Evolutionary conservation across 495 filamentous ascomycete genomes (phyloP).

Genomic region (Xylaria intraflava): DNA sequence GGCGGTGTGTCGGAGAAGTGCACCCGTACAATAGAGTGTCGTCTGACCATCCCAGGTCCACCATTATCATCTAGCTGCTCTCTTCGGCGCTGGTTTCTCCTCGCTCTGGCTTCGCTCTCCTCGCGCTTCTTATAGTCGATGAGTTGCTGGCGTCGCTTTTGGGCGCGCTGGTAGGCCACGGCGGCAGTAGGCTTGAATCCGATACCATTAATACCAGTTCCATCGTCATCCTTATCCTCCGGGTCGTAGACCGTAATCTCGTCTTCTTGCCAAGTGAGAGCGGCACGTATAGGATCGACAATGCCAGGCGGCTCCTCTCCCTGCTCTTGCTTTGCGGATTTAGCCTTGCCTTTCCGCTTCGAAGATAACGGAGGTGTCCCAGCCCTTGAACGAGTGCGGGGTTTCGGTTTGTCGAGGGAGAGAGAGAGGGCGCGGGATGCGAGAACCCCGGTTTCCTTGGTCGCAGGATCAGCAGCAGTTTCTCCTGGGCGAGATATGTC

Average conservation of each 20-base stretch:
- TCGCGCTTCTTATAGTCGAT: slow-evolving; percentile 77
- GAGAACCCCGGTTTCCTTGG: not conserved
- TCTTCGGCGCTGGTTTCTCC: slow-evolving; percentile 58
- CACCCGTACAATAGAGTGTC: slow-evolving; percentile 23
- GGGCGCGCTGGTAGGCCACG: slow-evolving; percentile 66
- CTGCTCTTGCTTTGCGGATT: not conserved
- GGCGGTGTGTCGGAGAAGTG: slow-evolving; percentile 21
- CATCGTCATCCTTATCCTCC: slow-evolving; percentile 66
- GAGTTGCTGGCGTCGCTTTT: slow-evolving; percentile 74
- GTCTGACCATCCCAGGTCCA: slow-evolving; percentile 16
- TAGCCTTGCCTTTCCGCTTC: slow-evolving; percentile 15
- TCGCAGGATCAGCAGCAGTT: slow-evolving; percentile 1
- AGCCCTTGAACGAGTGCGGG: slow-evolving; percentile 34
- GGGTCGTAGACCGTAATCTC: slow-evolving; percentile 81
- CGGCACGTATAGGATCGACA: slow-evolving; percentile 44
- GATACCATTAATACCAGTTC: slow-evolving; percentile 80
- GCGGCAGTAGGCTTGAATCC: slow-evolving; percentile 85
- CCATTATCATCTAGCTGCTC: slow-evolving; percentile 20
- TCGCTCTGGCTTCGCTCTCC: slow-evolving; percentile 73
- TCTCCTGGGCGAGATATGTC: slow-evolving; percentile 15
- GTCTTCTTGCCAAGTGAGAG: slow-evolving; percentile 73
- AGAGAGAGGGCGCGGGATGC: not conserved
- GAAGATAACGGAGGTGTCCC: slow-evolving; percentile 36
- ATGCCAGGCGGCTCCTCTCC: slow-evolving; percentile 26
- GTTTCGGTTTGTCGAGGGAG: slow-evolving; percentile 27